Evolutionary conservation across 345 rosid genomes (phyloP), one percentile per base, ranked within the genome.

Genomic region (Odontarrhena argentea): DNA sequence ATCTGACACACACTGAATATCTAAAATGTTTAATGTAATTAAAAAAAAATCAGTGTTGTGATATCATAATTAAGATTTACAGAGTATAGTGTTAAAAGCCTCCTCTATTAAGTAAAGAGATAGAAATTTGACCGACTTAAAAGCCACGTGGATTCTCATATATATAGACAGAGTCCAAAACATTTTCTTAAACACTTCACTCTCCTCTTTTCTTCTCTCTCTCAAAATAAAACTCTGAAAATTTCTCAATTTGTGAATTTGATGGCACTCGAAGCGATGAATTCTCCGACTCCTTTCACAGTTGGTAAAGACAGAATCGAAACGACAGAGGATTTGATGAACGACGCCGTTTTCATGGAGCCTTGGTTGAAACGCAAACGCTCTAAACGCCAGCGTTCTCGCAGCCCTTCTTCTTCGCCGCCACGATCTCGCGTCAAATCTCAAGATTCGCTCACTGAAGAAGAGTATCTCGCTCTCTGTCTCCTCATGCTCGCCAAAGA

Each of bases 201-300:
- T 74, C 37, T 54, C 45, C 38, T 6, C 2, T n/a, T 65, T 45
- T 61, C 55, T 61, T 13, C 26, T 36, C 26, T 13, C 66, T 18
- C 51, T 10, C 42, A 4, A 47, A 11, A 56, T 15, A 56, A 56
- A 58, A 13, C 60, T 63, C 70, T 7, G 68, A 52, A 52, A 26
- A 3, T 9, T 48, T 57, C 26, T 55, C 28, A 8, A 13, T 45
- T 28, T 35, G 59, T 52, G 8, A 18, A 18, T 42, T 51, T 34
- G 2, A 89, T 89, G 96, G 94, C 94, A 10, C 87, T 89, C 9
- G 83, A 89, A 60, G 91, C 96, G 43, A 68, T 87, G 32, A 87
- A 78, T 45, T 81, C 91, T 13, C 85, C 81, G 35, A 24, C 74
- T 25, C 25, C 65, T 0, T 71, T 52, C 58, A 65, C 74, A 3